These are phyloP conservation scores for Ramalina intermedia DNA, from an alignment of 495 filamentous ascomycete species.

Conservation along the genomic window DNA sequence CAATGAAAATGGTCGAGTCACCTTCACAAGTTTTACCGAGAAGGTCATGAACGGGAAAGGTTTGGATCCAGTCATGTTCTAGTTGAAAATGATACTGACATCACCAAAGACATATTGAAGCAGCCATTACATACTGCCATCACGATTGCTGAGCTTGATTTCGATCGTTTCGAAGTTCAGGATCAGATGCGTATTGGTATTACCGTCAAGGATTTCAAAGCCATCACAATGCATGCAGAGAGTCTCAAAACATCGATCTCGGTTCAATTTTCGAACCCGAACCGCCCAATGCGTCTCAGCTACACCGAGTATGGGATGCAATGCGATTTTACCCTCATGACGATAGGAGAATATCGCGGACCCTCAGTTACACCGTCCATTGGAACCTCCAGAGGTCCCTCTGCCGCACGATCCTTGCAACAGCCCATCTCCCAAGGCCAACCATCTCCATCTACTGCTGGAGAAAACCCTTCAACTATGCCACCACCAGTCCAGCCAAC, in stretches of 20 bases:
- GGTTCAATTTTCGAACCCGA: constrained; percentile 67
- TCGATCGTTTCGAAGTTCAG: constrained; percentile 65
- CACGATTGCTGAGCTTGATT: constrained; percentile 72
- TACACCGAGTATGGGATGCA: constrained; percentile 62
- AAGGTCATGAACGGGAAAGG: constrained; percentile 75
- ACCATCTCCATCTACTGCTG: constrained; percentile 6
- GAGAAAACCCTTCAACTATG: constrained; percentile 9
- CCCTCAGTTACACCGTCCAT: constrained; percentile 23
- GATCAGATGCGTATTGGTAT: constrained; percentile 77
- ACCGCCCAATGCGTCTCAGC: constrained; percentile 66
- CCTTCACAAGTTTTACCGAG: constrained; percentile 92
- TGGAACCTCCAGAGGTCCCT: constrained; percentile 20
- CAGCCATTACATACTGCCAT: constrained; percentile 89
- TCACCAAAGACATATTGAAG: constrained; percentile 61
- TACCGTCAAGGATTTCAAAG: constrained; percentile 87
- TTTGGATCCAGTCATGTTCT: constrained; percentile 13
- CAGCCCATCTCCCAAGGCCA: constrained; percentile 9
- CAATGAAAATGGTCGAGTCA: constrained; percentile 50
- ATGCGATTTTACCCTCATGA: constrained; percentile 90
- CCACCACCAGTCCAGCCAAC: constrained; percentile 23
- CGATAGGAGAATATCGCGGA: constrained; percentile 56
- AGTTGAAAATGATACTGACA: constrained; percentile 4
- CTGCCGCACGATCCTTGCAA: constrained; percentile 12
- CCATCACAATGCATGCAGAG: constrained; percentile 74
- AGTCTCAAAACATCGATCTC: constrained; percentile 53